Base-by-base conservation (phyloP, 1,139 yeast species). In the Petasospora fabianii region DNA sequence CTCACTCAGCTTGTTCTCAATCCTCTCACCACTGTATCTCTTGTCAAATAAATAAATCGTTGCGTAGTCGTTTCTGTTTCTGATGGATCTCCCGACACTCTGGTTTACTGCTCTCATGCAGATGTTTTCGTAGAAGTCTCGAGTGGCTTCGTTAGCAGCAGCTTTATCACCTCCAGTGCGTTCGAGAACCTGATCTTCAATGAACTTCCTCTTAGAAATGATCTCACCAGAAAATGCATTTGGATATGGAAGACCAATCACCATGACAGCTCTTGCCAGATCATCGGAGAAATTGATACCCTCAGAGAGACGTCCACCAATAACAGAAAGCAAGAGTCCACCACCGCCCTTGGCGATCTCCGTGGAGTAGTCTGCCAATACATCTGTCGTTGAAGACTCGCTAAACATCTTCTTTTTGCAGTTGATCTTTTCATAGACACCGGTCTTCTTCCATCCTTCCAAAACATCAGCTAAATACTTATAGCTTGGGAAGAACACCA, bases 31-130 rank as follows among this genome's bases (percentile, higher is more conserved):
- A 3, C 52, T 55, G 51, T 77, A 92, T 41, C 97, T 66, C 29
- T 62, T 60, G 57, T 92, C 98, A 10, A 90, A 56, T 30, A 90
- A 65, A 50, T 75, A 77, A 11, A 92, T 83, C 13, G 77, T 71
- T 0, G 97, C 81, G 55, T 84, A 88, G 60, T 92, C 98, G 33
- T 74, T 71, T 20, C 73, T 73, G 59, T 90, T 96, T 43, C 98
- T 68, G 28, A 90, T 90, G 16, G 97, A 87, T 52, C 98, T 72
- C 1, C 97, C 98, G 15, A 92, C 82, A 61, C 95, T 80, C 61
- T 90, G 98, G 57, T 90, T 90, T 2, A 90, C 87, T 0, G 96
- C 84, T 43, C 92, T 75, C 95, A 92, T 84, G 58, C 97, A 88
- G 9, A 87, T 68, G 55, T 86, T 87, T 51, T 88, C 96, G 53